Conservation (phyloP, 352 stramenopile genomes). For the Phytophthora lateralis region DNA sequence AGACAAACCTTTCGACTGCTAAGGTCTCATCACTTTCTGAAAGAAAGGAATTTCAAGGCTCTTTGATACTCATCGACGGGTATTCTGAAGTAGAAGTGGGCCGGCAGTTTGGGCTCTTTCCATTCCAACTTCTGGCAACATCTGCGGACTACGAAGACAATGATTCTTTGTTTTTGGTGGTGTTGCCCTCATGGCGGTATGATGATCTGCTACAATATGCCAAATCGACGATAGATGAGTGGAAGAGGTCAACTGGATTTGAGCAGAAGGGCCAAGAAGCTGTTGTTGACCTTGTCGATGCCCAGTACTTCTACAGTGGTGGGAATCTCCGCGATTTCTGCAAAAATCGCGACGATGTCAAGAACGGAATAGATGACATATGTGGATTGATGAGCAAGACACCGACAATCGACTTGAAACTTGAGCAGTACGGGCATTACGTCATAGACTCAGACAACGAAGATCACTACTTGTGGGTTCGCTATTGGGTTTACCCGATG, state of each 20-base stretch:
- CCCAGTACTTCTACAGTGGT: slow-evolving; percentile 38
- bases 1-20: slow-evolving; percentile 14
- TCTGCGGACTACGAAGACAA: slow-evolving; percentile 15
- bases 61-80: slow-evolving; percentile 27
- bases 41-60: slow-evolving; percentile 24
- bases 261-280: slow-evolving; percentile 3
- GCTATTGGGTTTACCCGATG: slow-evolving; percentile 19
- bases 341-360: slow-evolving; percentile 14
- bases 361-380: slow-evolving; percentile 23
- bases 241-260: slow-evolving; percentile 23
- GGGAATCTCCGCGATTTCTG: slow-evolving; percentile 36
- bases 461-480: slow-evolving; percentile 22
- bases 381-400: slow-evolving; percentile 7
- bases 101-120: slow-evolving; percentile 14
- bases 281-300: slow-evolving; percentile 12
- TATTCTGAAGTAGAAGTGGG: slow-evolving; percentile 28
- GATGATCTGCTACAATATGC: slow-evolving; percentile 26
- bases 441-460: slow-evolving; percentile 24
- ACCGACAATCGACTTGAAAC: slow-evolving; percentile 19
- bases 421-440: slow-evolving; percentile 22
- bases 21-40: slow-evolving; percentile 25
- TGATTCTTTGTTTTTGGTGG: slow-evolving; percentile 6
- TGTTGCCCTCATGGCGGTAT: slow-evolving; percentile 31
- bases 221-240: slow-evolving; percentile 17
- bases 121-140: slow-evolving; percentile 26